Percentiles rank a stretch among this genome's conserved stretches.
Conservation (phyloP, 2,329 filamentous ascomycete genomes). For the Hypoxylon rubiginosum region DNA sequence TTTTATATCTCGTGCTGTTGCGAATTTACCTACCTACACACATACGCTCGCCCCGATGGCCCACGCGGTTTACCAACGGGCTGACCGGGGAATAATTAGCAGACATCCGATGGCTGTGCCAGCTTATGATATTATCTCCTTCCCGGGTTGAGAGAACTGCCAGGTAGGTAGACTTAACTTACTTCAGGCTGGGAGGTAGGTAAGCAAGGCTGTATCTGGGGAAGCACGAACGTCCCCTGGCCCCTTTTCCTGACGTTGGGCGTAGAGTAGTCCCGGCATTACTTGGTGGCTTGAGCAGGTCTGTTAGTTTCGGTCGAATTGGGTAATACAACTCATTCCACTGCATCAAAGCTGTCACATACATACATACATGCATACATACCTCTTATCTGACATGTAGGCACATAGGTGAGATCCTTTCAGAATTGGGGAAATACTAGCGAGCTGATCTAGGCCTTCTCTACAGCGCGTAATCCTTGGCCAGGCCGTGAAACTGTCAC, state of each 20-base stretch:
- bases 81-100: not conserved
- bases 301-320: not conserved
- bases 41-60: not conserved
- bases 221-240: not conserved
- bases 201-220: not conserved
- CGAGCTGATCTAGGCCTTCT: not conserved
- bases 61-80: not conserved
- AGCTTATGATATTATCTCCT: not conserved
- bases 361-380: not conserved
- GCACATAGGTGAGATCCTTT: not conserved
- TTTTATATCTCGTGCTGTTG: not conserved
- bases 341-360: not conserved
- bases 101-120: not conserved
- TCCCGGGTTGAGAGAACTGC: not conserved
- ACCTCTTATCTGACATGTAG: not conserved
- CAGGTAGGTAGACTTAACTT: not conserved
- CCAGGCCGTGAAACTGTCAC: not conserved
- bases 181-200: not conserved
- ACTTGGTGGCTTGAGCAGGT: not conserved
- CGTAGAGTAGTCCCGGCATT: not conserved
- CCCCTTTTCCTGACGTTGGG: not conserved
- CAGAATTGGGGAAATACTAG: not conserved
- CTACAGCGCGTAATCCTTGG: not conserved
- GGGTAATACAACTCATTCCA: not conserved
- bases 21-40: not conserved